A percentile compares a stretch with the other conserved stretches of the same genome.
Conservation (phyloP, 192 early-diverging fungal genomes). For the Coemansia sp. region DNA sequence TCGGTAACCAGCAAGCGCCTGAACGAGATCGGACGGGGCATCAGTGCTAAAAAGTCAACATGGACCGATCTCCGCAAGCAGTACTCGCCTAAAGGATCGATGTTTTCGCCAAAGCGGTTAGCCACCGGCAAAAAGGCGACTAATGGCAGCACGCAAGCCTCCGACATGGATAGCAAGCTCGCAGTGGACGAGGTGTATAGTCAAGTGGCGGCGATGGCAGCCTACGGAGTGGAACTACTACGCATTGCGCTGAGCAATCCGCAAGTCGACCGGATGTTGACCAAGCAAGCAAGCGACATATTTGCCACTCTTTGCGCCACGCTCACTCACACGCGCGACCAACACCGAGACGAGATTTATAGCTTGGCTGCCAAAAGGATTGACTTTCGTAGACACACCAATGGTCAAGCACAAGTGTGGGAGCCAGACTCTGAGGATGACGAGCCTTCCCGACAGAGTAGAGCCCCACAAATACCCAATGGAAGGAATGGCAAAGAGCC, state of each 20-base stretch:
- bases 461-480: neutral
- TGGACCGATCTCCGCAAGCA: neutral
- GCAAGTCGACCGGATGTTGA: neutral
- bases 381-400: neutral
- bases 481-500: neutral
- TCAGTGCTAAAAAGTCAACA: neutral
- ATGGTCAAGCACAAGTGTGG: neutral
- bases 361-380: neutral
- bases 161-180: neutral
- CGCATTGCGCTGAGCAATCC: neutral
- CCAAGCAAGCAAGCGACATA: neutral
- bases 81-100: neutral
- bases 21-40: neutral
- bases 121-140: neutral
- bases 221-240: neutral
- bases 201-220: neutral
- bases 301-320: neutral
- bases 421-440: neutral
- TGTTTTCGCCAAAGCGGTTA: neutral
- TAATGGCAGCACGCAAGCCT: neutral
- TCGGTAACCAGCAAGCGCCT: neutral
- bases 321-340: neutral
- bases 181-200: neutral
- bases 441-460: neutral
- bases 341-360: neutral